Evolutionary conservation across 768 basidiomycete species (phyloP).

Genomic region (Hygrocybe punicea): DNA sequence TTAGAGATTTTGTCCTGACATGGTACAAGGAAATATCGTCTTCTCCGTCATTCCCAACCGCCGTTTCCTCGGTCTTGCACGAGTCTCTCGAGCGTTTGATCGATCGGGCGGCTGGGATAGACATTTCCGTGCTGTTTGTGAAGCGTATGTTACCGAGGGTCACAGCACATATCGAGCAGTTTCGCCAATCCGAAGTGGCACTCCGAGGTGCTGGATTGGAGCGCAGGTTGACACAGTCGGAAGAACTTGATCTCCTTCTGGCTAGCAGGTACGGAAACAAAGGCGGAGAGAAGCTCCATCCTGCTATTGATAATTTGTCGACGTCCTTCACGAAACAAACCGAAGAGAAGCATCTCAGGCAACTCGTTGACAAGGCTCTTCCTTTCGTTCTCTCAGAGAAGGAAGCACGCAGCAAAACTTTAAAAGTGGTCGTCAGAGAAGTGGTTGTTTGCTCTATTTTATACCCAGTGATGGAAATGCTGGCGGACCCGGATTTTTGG

Average conservation of each 20-base stretch:
- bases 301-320: slow-evolving; percentile 83
- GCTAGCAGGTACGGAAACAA: slow-evolving; percentile 76
- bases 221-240: slow-evolving; percentile 80
- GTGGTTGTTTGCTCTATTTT: slow-evolving; percentile 78
- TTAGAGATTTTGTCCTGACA: slow-evolving; percentile 80
- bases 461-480: slow-evolving; percentile 86
- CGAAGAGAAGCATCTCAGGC: slow-evolving; percentile 80
- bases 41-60: slow-evolving; percentile 83
- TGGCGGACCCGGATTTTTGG: slow-evolving; percentile 97
- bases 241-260: slow-evolving; percentile 82
- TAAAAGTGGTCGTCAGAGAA: slow-evolving; percentile 75
- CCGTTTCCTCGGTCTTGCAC: slow-evolving; percentile 75
- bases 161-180: slow-evolving; percentile 85
- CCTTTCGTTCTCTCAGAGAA: slow-evolving; percentile 71
- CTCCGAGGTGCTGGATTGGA: slow-evolving; percentile 80
- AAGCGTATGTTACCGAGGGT: slow-evolving; percentile 85
- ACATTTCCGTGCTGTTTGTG: slow-evolving; percentile 73
- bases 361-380: slow-evolving; percentile 66
- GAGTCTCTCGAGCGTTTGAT: slow-evolving; percentile 58
- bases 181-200: slow-evolving; percentile 83
- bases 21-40: slow-evolving; percentile 89
- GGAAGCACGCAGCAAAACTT: slow-evolving; percentile 65
- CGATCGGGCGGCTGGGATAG: slow-evolving; percentile 54
- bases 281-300: slow-evolving; percentile 66
- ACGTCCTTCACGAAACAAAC: slow-evolving; percentile 86